Evolutionary conservation across 257 asterid genomes (phyloP).

Genomic region (Solanum sejunctum): DNA sequence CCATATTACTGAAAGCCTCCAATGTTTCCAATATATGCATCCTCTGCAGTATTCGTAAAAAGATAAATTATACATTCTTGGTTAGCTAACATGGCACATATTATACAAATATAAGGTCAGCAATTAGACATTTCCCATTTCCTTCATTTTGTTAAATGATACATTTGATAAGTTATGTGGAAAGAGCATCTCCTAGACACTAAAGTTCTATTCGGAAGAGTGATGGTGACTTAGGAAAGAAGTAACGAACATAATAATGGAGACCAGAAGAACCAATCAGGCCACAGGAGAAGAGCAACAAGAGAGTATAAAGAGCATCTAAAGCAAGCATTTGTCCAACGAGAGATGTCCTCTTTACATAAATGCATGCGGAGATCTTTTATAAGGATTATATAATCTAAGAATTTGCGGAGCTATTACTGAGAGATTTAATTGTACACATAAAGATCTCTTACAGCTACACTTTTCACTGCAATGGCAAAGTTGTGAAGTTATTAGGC

Average conservation of each 20-base stretch:
- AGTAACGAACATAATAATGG: not conserved
- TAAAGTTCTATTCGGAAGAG: not conserved
- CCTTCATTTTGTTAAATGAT: not conserved
- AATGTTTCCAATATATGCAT: conserved; percentile 63
- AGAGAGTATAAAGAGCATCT: not conserved
- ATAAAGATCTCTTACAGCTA: not conserved
- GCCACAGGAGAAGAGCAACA: not conserved
- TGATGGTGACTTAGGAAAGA: not conserved
- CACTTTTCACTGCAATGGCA: not conserved
- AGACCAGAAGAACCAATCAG: not conserved
- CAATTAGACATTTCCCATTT: not conserved
- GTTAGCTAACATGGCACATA: not conserved
- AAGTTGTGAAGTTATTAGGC: not conserved
- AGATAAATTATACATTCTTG: not conserved
- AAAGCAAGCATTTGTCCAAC: not conserved
- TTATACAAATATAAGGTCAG: not conserved
- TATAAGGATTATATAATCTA: not conserved
- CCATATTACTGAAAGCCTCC: conserved; percentile 65
- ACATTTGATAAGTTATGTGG: not conserved
- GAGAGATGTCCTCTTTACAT: not conserved
- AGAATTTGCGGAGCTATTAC: not conserved
- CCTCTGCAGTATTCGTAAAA: conserved; percentile 39
- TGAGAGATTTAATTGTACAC: not conserved
- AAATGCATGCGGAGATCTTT: not conserved
- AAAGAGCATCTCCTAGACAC: not conserved